phyloP scores from a whole-genome alignment of 805 yeast genomes.

The Saccharomyces cerevisiae region DNA sequence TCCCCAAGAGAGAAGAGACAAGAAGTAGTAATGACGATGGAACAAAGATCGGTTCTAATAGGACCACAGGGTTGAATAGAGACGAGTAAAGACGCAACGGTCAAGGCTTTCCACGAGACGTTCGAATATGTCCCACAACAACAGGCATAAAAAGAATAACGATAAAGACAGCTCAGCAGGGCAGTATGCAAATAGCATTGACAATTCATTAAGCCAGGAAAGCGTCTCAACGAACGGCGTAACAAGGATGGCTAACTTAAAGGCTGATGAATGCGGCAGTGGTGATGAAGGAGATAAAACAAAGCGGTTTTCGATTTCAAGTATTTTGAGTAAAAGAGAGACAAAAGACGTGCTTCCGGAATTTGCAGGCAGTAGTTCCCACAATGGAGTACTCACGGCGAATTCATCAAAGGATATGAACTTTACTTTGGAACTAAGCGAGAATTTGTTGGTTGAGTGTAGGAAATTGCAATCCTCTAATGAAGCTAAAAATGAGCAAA shows the following conservation, averaged over 20 bases:
- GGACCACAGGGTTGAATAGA: neutral
- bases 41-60: neutral
- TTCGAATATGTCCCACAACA: neutral
- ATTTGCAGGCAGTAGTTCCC: conserved; percentile 9
- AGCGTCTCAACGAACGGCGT: neutral
- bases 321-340: conserved; percentile 9
- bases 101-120: neutral
- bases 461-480: conserved; percentile 62
- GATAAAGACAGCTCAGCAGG: neutral
- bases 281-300: neutral
- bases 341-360: conserved; percentile 3
- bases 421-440: conserved; percentile 67
- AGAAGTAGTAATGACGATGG: neutral
- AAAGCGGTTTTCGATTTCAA: conserved; percentile 8
- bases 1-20: neutral
- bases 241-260: neutral
- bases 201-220: neutral
- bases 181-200: neutral
- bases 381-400: conserved; percentile 22
- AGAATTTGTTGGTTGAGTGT: conserved; percentile 61
- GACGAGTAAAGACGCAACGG: neutral
- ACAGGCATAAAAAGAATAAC: neutral
- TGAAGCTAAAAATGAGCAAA: conserved; percentile 36
- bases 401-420: conserved; percentile 52
- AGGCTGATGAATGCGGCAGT: neutral